These are phyloP conservation scores for Podaxis sp. DNA, from an alignment of 768 basidiomycete genomes.

Conservation along the genomic window DNA sequence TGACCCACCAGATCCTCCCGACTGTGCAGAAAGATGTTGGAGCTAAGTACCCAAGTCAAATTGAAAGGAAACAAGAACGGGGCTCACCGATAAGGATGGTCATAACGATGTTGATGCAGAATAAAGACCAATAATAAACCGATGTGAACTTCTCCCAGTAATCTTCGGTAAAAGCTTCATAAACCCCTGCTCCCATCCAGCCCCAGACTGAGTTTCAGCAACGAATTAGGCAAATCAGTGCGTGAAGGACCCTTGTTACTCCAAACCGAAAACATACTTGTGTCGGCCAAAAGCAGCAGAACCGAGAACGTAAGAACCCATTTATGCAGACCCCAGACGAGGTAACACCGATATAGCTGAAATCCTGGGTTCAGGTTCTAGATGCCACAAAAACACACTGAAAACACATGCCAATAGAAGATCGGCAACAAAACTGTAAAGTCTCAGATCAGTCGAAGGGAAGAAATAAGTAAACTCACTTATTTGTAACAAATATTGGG, in stretches of 20 bases:
- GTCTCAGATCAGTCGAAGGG: not conserved
- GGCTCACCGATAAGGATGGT: conserved; percentile 23
- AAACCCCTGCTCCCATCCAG: conserved; percentile 13
- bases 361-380: not conserved
- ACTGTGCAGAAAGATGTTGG: conserved; percentile 6
- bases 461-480: conserved; percentile 23
- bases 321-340: conserved; percentile 35
- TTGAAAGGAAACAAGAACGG: not conserved
- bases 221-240: not conserved
- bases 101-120: conserved; percentile 23
- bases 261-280: conserved; percentile 23
- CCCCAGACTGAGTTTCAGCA: conserved; percentile 21
- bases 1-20: conserved; percentile 22
- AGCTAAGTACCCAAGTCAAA: not conserved
- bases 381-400: not conserved
- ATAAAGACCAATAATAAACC: conserved; percentile 24
- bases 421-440: conserved; percentile 13
- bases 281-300: conserved; percentile 29
- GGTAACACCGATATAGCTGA: conserved; percentile 33
- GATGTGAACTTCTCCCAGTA: conserved; percentile 10
- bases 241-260: not conserved
- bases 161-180: not conserved
- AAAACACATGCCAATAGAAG: conserved; percentile 8
- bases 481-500: conserved; percentile 35
- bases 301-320: conserved; percentile 25